Evolutionary conservation across 352 stramenopile genomes (phyloP), one percentile per base, ranked within the genome.

Genomic region (Saprolegnia diclina): DNA sequence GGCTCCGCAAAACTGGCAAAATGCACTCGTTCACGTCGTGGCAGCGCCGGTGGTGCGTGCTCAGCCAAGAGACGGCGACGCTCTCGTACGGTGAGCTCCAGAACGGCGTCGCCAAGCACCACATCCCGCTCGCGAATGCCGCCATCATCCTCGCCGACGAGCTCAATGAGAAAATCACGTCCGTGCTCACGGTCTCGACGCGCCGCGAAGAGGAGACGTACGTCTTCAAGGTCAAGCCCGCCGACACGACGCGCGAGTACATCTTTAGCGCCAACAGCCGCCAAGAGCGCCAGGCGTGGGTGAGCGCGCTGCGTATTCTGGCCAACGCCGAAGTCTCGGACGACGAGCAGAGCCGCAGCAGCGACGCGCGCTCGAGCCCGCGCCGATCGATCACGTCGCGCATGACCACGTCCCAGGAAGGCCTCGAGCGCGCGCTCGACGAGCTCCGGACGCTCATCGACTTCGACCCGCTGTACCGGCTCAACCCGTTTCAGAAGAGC

Each of bases 241-340:
- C 82, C 65, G 87, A 84, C 56, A 91, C 80, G 46, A 88, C 76
- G n/a, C 83, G 84, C 53, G 84, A 92, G 46, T 94, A 92, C 67
- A 86, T 92, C 65, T 91, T 94, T 71, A 83, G 74, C 48, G 84
- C 86, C 14, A 85, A 91, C 50, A 92, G 84, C 1, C 92, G 92
- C 74, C 86, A 94, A 74, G 83, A 91, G 64, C 86, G 86, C 19
- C 84, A 94, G 65, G 86, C 91, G 70, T 94, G 86, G 86, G 91
- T 94, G 83, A 76, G 90, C 38, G 86, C 86, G 4, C 91, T 94
- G 44, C 79, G 85, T 42, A 88, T 85, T 9, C 81, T 94, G 21
- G 78, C 83, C 18, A 90, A 88, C 69, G 74, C 72, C 35, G 83
- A 90, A 10, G 76, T 72, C 5, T 55, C 91, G 19, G 76, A 77